Evolutionary conservation across 2,329 filamentous ascomycete species (phyloP).

Genomic region (Fusarium liriodendri): DNA sequence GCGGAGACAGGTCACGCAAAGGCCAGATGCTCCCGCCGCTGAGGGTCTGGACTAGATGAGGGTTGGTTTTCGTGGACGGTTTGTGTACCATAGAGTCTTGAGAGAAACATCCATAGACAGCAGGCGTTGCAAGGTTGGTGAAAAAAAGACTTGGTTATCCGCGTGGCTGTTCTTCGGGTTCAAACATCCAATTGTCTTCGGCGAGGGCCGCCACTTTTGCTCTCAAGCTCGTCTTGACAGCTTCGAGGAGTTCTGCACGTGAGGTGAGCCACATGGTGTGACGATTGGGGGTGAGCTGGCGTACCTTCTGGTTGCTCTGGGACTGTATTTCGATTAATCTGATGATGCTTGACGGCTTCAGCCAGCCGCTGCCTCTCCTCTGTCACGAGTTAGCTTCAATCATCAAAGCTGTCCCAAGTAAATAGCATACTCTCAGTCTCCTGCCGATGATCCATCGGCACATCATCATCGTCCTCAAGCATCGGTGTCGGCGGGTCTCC

Average conservation of each 20-base stretch:
- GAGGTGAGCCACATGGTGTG: slow-evolving; percentile 12
- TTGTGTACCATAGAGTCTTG: slow-evolving; percentile 41
- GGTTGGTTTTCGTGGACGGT: slow-evolving; percentile 5
- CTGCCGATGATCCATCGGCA: slow-evolving; percentile 66
- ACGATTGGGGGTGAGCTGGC: slow-evolving; percentile 26
- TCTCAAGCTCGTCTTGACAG: slow-evolving; percentile 75
- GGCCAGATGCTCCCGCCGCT: slow-evolving; percentile 62
- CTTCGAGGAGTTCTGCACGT: slow-evolving; percentile 72
- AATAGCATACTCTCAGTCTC: slow-evolving; percentile 64
- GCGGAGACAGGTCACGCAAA: slow-evolving; percentile 57
- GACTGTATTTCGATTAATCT: slow-evolving; percentile 64
- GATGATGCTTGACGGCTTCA: slow-evolving; percentile 71
- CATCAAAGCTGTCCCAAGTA: neutral
- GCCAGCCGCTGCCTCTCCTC: slow-evolving; percentile 70
- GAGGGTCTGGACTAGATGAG: slow-evolving; percentile 68
- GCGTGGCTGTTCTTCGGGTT: slow-evolving; percentile 69
- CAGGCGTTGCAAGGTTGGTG: slow-evolving; percentile 42
- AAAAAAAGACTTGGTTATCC: slow-evolving; percentile 40
- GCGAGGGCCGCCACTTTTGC: slow-evolving; percentile 79
- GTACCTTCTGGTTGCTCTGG: slow-evolving; percentile 75
- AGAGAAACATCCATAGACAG: slow-evolving; percentile 39
- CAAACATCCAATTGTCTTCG: slow-evolving; percentile 94
- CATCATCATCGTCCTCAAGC: slow-evolving; percentile 66
- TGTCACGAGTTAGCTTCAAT: slow-evolving; percentile 42
- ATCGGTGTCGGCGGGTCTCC: slow-evolving; percentile 65